A percentile compares a stretch with the other conserved stretches of the same genome.
phyloP scores from a whole-genome alignment of 23 red algal species.

The Gracilaria vermiculophylla region DNA sequence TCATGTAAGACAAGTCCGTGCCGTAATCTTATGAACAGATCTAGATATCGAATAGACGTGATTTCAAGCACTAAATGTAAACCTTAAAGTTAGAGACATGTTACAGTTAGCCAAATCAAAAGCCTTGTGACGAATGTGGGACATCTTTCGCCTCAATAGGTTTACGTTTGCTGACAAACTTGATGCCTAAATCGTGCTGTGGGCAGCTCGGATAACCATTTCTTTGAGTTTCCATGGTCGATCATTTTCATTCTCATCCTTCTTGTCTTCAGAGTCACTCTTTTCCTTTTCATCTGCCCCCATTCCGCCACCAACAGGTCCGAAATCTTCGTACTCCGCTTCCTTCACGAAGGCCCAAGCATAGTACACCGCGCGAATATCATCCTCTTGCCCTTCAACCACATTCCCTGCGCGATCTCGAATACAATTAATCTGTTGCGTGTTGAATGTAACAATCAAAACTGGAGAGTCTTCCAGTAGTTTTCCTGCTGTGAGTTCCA shows the following conservation, averaged over 20 bases:
- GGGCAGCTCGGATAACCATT: constrained; percentile 95
- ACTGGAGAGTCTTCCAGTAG: constrained; percentile 88
- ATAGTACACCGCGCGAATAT: constrained; percentile 93
- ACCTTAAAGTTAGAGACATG: neutral
- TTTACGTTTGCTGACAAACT: neutral
- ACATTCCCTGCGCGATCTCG: constrained; percentile 64
- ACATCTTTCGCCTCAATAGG: neutral
- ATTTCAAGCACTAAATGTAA: neutral
- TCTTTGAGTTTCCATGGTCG: constrained; percentile 93
- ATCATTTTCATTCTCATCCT: neutral
- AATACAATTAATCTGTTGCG: constrained; percentile 98
- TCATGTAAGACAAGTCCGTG: neutral
- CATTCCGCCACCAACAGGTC: constrained; percentile 51
- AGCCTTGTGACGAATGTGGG: neutral
- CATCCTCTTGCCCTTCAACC: constrained; percentile 88
- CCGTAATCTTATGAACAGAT: neutral
- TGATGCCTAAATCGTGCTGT: constrained; percentile 78
- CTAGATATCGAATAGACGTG: neutral
- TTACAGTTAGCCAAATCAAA: neutral
- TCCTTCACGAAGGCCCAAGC: constrained; percentile 77
- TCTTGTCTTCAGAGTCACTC: neutral
- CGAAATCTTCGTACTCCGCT: constrained; percentile 40
- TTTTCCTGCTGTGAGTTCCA: constrained; percentile 80
- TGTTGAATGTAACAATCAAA: constrained; percentile 94
- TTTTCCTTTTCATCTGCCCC: constrained; percentile 35